phyloP scores from a whole-genome alignment of 768 basidiomycete genomes.

The Pleurotus sapidus region DNA sequence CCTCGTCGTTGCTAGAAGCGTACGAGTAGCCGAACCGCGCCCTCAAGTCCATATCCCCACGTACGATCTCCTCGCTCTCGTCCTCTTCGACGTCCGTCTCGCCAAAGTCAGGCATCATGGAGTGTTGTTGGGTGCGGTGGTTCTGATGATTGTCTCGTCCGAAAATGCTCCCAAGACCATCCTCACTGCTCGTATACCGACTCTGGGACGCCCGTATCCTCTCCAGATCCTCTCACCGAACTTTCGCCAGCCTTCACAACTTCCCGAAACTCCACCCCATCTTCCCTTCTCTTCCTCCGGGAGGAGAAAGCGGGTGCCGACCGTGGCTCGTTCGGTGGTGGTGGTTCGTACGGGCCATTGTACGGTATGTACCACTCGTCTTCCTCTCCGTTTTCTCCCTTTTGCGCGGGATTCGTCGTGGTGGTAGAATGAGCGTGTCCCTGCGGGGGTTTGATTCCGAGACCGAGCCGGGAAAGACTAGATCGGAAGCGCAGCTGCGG shows the following conservation, averaged over 20 bases:
- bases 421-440: slow-evolving; percentile 9
- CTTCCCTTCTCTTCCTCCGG: slow-evolving; percentile 31
- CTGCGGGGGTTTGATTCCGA: slow-evolving; percentile 10
- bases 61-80: slow-evolving; percentile 7
- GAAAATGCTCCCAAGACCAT: slow-evolving; percentile 2
- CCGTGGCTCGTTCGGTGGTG: slow-evolving; percentile 6
- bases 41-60: slow-evolving; percentile 3
- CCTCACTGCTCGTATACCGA: slow-evolving; percentile 14
- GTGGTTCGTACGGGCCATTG: slow-evolving; percentile 58
- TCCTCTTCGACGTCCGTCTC: slow-evolving; percentile 2
- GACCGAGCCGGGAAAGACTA: slow-evolving; percentile 32
- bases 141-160: not conserved
- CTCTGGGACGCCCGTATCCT: not conserved
- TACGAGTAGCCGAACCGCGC: slow-evolving; percentile 5
- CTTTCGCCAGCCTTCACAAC: not conserved
- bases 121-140: not conserved
- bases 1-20: slow-evolving; percentile 21
- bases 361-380: slow-evolving; percentile 66
- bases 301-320: not conserved
- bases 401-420: slow-evolving; percentile 1
- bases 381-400: slow-evolving; percentile 16
- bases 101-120: not conserved
- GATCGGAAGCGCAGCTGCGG: slow-evolving; percentile 21
- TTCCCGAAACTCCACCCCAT: slow-evolving; percentile 23
- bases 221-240: not conserved